Base-by-base conservation (phyloP, 108 stramenopile species). In the Cyclotella sp. region DNA sequence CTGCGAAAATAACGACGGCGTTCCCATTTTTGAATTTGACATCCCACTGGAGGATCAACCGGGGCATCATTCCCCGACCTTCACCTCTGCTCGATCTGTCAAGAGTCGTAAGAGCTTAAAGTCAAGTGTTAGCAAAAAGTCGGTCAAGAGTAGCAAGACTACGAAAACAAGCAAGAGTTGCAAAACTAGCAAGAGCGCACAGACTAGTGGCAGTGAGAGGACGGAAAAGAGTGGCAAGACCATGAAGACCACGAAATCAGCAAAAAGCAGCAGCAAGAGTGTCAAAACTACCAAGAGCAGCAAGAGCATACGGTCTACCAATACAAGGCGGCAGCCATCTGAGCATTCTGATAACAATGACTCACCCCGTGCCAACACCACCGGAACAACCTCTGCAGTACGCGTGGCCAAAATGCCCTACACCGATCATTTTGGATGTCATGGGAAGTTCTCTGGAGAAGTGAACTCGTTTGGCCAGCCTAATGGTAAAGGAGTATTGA, bases 361-460 rank as follows among this genome's bases (percentile, higher is more conserved):
- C 42, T 6, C 34, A 34, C 34, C 34, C 34, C 2, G 34, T 34
- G 6, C 34, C 34, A 34, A 6, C 30, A 1, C 54, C 27, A 40
- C 53, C 16, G 73, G 68, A 7, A 62, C 61, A 51, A 43, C 60
- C 6, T 51, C 46, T 43, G 40, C 58, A 43, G 64, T 55, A 16
- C 44, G 62, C 19, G 87, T 87, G 10, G 57, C 70, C 9, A 79
- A 85, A 44, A 80, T 77, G 64, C 68, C 73, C 15, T 82, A 77
- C 44, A 73, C 68, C 10, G 91, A 91, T 74, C 78, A 85, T 0
- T 85, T 88, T 59, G 89, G 87, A 28, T 84, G 86, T 45, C 29
- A 63, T 39, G 91, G 91, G 29, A 59, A 58, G 42, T 91, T 85
- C 60, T 78, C 88, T 10, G 91, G 91, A 26, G 65, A 86, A 54